These are phyloP conservation scores for Fraxinus sp. DNA, from an alignment of 305 asterid species.

Conservation along the genomic window DNA sequence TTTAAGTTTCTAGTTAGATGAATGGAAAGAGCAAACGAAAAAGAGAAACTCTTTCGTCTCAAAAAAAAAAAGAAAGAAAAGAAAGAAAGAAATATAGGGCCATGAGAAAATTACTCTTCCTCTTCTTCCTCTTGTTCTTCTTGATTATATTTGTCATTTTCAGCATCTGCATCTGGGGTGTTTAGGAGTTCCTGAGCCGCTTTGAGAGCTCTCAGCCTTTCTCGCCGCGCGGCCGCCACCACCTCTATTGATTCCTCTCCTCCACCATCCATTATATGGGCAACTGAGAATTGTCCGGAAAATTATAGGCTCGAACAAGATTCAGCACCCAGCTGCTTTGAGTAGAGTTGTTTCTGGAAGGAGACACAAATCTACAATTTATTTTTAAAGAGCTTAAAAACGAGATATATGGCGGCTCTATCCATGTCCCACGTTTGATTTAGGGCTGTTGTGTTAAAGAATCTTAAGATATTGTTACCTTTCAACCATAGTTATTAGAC, in stretches of 20 bases:
- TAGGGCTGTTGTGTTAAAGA: too few relatives aligned
- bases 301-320: not conserved
- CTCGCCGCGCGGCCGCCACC: slow-evolving; percentile 70
- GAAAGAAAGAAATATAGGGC: not conserved
- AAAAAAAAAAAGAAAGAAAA: not conserved
- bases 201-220: slow-evolving; percentile 78
- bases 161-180: slow-evolving; percentile 61
- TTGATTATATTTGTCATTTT: slow-evolving; percentile 7
- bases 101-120: slow-evolving; percentile 7
- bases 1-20: not conserved
- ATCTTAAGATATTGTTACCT: too few relatives aligned
- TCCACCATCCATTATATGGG: slow-evolving; percentile 39
- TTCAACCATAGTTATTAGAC: too few relatives aligned
- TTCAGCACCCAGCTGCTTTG: not conserved
- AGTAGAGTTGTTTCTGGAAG: not conserved
- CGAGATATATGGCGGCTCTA: too few relatives aligned
- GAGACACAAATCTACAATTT: not conserved
- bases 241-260: slow-evolving; percentile 68
- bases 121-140: slow-evolving; percentile 3
- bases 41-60: not conserved
- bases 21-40: not conserved
- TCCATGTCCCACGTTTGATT: too few relatives aligned
- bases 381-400: too few relatives aligned
- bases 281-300: not conserved
- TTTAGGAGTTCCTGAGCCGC: slow-evolving; percentile 81